Conservation (phyloP, 106 monocot genomes). For the Acorus calamus region DNA sequence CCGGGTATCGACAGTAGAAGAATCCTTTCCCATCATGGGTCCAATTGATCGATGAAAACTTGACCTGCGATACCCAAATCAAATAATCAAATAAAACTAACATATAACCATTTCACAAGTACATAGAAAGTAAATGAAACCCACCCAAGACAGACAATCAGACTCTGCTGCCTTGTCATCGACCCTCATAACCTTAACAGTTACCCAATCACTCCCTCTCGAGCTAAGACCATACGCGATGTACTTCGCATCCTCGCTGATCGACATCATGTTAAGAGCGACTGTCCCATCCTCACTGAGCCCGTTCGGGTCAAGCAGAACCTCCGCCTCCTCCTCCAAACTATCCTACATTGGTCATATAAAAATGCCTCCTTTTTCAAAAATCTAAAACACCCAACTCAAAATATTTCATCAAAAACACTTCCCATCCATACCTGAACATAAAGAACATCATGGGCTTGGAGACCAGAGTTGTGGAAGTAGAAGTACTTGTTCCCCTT, state of each 20-base stretch:
- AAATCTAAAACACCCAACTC: too few relatives aligned
- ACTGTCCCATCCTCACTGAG: constrained; percentile 80
- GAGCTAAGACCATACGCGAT: constrained; percentile 75
- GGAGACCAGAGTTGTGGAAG: too few relatives aligned
- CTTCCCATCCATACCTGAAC: too few relatives aligned
- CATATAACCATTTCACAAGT: not conserved
- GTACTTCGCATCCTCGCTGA: constrained; percentile 65
- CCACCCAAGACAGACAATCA: constrained; percentile 79
- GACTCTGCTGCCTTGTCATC: constrained; percentile 40
- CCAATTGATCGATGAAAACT: constrained; percentile 83
- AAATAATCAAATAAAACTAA: constrained; percentile 1
- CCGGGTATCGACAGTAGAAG: constrained; percentile 85
- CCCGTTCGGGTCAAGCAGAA: constrained; percentile 73
- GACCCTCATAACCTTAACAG: constrained; percentile 68
- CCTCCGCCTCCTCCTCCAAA: constrained; percentile 49
- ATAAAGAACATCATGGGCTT: too few relatives aligned
- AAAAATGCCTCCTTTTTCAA: too few relatives aligned
- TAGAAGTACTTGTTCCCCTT: too few relatives aligned
- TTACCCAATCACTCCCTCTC: constrained; percentile 93
- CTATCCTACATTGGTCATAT: constrained; percentile 24
- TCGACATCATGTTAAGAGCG: constrained; percentile 28
- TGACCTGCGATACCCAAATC: constrained; percentile 42
- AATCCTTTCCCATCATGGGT: constrained; percentile 88
- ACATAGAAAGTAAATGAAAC: not conserved
- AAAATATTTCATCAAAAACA: too few relatives aligned